Evolutionary conservation across 805 yeast genomes (phyloP).

Genomic region (Kodamaea kakaduensis): DNA sequence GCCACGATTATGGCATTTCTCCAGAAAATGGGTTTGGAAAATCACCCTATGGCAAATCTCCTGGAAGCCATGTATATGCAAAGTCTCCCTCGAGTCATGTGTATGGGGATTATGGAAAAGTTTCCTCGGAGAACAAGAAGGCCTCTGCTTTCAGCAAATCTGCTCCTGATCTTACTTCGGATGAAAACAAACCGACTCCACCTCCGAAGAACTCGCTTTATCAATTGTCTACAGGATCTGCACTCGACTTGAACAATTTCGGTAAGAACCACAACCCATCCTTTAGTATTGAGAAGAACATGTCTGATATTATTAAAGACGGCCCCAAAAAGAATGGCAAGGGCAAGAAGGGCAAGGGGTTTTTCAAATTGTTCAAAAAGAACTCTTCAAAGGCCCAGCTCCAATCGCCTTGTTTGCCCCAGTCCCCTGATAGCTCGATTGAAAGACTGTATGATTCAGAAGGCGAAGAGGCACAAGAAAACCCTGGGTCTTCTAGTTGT

Average conservation of each 20-base stretch:
- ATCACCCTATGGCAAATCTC: neutral
- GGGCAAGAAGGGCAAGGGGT: slow-evolving; percentile 22
- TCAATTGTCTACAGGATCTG: slow-evolving; percentile 28
- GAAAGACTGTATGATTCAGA: slow-evolving; percentile 8
- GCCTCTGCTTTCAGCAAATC: neutral
- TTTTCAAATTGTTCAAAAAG: slow-evolving; percentile 35
- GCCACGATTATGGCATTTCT: too few species aligned
- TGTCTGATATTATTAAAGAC: slow-evolving; percentile 12
- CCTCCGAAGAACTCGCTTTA: slow-evolving; percentile 8
- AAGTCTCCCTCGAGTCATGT: too few species aligned
- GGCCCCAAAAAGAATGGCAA: slow-evolving; percentile 3
- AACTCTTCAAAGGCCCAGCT: slow-evolving; percentile 13
- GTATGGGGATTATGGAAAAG: too few species aligned
- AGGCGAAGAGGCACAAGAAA: slow-evolving; percentile 5
- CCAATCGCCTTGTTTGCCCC: slow-evolving; percentile 13
- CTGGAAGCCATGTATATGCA: too few species aligned
- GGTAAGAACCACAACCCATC: slow-evolving; percentile 39
- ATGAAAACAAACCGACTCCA: slow-evolving; percentile 1
- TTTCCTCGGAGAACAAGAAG: neutral
- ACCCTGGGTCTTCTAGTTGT: too few species aligned
- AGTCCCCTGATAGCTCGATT: slow-evolving; percentile 13
- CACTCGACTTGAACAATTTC: slow-evolving; percentile 36
- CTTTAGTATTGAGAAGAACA: slow-evolving; percentile 20
- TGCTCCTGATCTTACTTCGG: slow-evolving; percentile 1
- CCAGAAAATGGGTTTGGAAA: too few species aligned